Evolutionary conservation across 1,284 basidiomycete genomes (phyloP).

Genomic region (Chondrostereum purpureum): DNA sequence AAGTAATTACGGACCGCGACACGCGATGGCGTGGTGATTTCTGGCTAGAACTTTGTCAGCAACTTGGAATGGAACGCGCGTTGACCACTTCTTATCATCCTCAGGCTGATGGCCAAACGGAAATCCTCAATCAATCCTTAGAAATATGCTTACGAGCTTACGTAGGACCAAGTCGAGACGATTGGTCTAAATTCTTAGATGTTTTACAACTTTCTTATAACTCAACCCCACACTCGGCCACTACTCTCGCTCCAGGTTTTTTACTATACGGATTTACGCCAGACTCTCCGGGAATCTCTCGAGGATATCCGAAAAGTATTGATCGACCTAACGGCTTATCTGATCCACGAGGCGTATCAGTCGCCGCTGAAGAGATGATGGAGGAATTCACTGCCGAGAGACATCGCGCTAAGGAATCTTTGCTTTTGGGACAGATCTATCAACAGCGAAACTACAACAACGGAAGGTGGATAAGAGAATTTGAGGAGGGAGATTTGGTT

Average conservation of each 20-base stretch:
- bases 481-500: constrained; percentile 18
- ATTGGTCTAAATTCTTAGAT: constrained; percentile 14
- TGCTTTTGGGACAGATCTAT: constrained; percentile 14
- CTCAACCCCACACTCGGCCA: constrained; percentile 15
- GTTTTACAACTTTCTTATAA: no score
- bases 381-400: constrained; percentile 15
- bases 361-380: constrained; percentile 12
- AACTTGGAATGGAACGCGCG: not conserved
- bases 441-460: constrained; percentile 18
- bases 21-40: constrained; percentile 18
- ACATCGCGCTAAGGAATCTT: constrained; percentile 15
- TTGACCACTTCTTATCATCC: not conserved
- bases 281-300: constrained; percentile 11
- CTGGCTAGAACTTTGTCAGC: constrained; percentile 11
- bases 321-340: not conserved
- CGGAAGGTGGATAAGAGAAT: constrained; percentile 12
- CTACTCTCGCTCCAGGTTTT: constrained; percentile 16
- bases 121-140: constrained; percentile 16
- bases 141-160: constrained; percentile 12
- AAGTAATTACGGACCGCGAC: constrained; percentile 19
- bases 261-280: constrained; percentile 18
- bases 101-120: not conserved
- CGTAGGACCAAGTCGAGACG: constrained; percentile 14
- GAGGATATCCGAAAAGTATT: not conserved
- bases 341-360: constrained; percentile 9